Base-by-base conservation (phyloP, 257 asterid genomes). In the Leptodermis oblonga region DNA sequence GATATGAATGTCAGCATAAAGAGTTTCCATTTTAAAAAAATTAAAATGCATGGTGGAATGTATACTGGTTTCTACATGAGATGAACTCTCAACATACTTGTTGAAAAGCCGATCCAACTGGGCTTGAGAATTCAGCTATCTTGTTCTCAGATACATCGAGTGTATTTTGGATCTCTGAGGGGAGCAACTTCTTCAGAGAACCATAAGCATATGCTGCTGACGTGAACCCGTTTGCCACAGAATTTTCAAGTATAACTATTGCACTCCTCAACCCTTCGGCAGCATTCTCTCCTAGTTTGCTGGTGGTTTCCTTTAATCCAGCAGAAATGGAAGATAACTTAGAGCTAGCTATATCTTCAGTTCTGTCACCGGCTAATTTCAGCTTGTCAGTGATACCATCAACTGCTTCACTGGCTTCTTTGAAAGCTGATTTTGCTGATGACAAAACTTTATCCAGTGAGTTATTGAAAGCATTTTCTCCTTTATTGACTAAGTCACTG, bases 161-260 rank as follows among this genome's bases (percentile, higher is more conserved):
- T 26, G 75, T 82, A 64, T 84, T 84, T 80, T 67, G 91, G 62
- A 86, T 60, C 48, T 86, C 93, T 45, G 71, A 72, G 65, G 98
- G 98, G 66, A 92, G 91, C 75, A 85, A 62, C 30, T 78, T 88
- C 85, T 90, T 92, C 43, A 77, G 83, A 23, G 88, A 82, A 69
- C 79, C 79, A 70, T 90, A 92, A 73, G 79, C 85, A 82, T 82
- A 88, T 70, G 82, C 95, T 72, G 82, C 78, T 70, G 65, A 80
- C 42, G 81, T 81, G 37, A 76, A 83, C 58, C 95, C 97, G 63
- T 33, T 66, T 58, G 71, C 62, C 18, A 90, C 67, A 76, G 83
- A 79, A 80, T 85, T 86, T 86, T 90, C 98, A 11, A 86, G 74
- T 41, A 81, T 69, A 20, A 84, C 68, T 68, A 85, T 75, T 36